These are phyloP conservation scores for Helenozyma baotianmanensis DNA, from an alignment of 805 yeast genomes.

Conservation along the genomic window DNA sequence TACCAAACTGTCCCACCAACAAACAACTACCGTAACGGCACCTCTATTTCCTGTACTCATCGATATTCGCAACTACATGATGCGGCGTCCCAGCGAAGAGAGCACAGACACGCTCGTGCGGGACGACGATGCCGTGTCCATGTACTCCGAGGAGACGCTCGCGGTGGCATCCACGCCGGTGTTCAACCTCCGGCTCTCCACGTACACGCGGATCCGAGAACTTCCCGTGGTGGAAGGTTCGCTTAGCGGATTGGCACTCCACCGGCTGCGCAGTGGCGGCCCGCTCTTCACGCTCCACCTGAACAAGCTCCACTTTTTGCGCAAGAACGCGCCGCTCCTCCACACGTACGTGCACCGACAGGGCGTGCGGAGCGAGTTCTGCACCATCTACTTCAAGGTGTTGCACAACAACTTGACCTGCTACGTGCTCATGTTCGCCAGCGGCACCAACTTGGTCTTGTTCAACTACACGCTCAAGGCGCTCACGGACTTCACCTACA, in stretches of 20 bases:
- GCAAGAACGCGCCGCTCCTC: conserved; percentile 27
- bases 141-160: conserved; percentile 13
- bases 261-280: no score
- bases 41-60: conserved; percentile 4
- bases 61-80: conserved; percentile 11
- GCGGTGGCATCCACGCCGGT: conserved; percentile 9
- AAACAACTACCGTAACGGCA: neutral
- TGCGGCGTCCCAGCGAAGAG: conserved; percentile 7
- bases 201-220: conserved; percentile 12
- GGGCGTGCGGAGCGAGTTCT: conserved; percentile 18
- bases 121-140: conserved; percentile 4
- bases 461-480: conserved; percentile 27
- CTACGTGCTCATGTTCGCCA: conserved; percentile 22
- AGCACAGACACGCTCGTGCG: conserved; percentile 9
- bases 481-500: conserved; percentile 24
- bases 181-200: conserved; percentile 9
- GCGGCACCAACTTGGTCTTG: conserved; percentile 18
- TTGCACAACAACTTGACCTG: conserved; percentile 25
- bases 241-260: conserved; percentile 10
- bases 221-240: conserved; percentile 12
- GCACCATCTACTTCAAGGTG: conserved; percentile 28
- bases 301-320: conserved; percentile 18
- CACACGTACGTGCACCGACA: conserved; percentile 13
- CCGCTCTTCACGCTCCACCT: conserved; percentile 13
- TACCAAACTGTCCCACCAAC: no score